Conservation (phyloP, 805 yeast genomes). For the Phaffomyces antillensis region DNA sequence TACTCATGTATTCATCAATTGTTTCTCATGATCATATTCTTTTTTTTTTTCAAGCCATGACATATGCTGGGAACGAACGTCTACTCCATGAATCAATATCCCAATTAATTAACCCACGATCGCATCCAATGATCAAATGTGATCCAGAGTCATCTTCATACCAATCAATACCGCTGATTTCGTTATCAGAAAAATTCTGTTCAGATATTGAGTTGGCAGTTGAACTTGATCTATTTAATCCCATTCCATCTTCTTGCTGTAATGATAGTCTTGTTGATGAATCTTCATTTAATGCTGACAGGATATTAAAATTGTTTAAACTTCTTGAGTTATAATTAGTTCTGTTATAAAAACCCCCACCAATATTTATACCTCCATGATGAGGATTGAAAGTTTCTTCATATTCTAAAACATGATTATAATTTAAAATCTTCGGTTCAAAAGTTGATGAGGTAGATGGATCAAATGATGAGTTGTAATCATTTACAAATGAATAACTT, state of each 20-base stretch:
- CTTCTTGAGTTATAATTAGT: slow-evolving; percentile 15
- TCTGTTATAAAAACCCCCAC: slow-evolving; percentile 1
- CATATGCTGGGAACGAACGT: slow-evolving; percentile 52
- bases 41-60: slow-evolving; percentile 28
- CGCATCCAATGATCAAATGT: slow-evolving; percentile 52
- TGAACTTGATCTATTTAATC: not conserved
- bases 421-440: slow-evolving; percentile 20
- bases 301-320: slow-evolving; percentile 19
- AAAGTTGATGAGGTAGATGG: slow-evolving; percentile 1
- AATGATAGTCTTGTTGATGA: not conserved
- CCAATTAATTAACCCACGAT: slow-evolving; percentile 65
- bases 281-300: slow-evolving; percentile 20
- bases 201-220: slow-evolving; percentile 15
- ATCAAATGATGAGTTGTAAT: not conserved
- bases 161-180: slow-evolving; percentile 59
- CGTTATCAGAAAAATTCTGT: slow-evolving; percentile 30
- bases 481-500: slow-evolving; percentile 5
- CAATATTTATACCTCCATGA: not conserved
- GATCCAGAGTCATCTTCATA: slow-evolving; percentile 42
- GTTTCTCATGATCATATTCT: not conserved
- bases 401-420: slow-evolving; percentile 16
- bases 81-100: slow-evolving; percentile 58
- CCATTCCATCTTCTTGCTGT: slow-evolving; percentile 5
- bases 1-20: no score
- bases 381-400: slow-evolving; percentile 12